Percentiles rank a stretch among this genome's conserved stretches.
Conservation (phyloP, 345 rosid genomes). For the Boechera retrofracta region DNA sequence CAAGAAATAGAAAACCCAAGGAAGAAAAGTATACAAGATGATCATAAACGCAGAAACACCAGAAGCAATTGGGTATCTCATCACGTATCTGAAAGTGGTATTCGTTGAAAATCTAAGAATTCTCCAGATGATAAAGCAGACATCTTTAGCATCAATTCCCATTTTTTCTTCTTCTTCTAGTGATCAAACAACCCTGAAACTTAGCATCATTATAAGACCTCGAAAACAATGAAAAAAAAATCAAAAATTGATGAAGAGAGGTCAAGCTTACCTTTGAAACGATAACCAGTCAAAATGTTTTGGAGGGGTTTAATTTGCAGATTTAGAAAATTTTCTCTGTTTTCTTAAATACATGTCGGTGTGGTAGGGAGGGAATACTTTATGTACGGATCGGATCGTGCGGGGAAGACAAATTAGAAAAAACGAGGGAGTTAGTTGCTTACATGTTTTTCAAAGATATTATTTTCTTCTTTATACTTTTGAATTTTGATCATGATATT, state of each 20-base stretch:
- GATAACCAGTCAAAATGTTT: conserved; percentile 41
- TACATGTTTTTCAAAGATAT: conserved; percentile 33
- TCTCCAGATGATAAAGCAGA: conserved; percentile 51
- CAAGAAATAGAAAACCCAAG: conserved; percentile 60
- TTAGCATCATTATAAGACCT: neutral
- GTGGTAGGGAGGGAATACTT: conserved; percentile 20
- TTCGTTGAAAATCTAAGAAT: conserved; percentile 49
- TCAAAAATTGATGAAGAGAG: neutral
- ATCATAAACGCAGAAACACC: conserved; percentile 43
- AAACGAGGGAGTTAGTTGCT: conserved; percentile 39
- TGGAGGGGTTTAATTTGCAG: neutral
- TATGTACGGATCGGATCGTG: conserved; percentile 44
- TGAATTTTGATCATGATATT: neutral
- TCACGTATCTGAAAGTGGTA: conserved; percentile 41
- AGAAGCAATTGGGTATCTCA: conserved; percentile 58
- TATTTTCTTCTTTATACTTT: neutral
- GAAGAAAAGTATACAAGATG: conserved; percentile 56
- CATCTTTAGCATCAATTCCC: conserved; percentile 58
- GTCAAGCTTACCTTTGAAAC: conserved; percentile 46
- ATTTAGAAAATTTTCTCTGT: conserved; percentile 12
- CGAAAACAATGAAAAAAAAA: neutral
- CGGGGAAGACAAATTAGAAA: conserved; percentile 36
- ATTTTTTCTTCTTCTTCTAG: conserved; percentile 41
- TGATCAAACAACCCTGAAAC: conserved; percentile 19
- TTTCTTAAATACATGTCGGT: conserved; percentile 24